Base-by-base conservation (phyloP, 306 rosid genomes). In the Cicer chorassanicum region DNA sequence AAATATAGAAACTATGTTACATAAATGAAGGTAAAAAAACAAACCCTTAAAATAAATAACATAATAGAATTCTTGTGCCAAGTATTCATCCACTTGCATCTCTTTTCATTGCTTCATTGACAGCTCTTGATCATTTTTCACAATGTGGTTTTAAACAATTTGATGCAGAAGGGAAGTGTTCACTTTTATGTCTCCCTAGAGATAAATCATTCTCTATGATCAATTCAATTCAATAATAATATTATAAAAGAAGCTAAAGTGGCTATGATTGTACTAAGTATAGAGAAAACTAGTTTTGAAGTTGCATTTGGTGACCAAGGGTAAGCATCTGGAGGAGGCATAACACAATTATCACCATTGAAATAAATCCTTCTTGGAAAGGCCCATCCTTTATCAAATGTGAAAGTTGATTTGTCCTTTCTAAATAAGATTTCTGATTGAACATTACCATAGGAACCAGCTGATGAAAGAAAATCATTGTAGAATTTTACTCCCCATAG, bases 371-470 rank as follows among this genome's bases (percentile, higher is more conserved):
- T 94, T 77, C 99, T 83, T 6, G 99, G 97, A 81, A 94, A 94
- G 56, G 97, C 99, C 97, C 99, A 94, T 57, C 99, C 99, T 73
- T 94, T 94, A 46, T 94, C 99, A 19, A 92, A 90, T 64, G 96
- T 88, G 82, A 94, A 94, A 61, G 95, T 91, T 55, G 93, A 85
- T 71, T 78, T 24, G 77, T 92, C 99, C 75, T 94, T 94, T 67
- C 87, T 83, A 60, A 94, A 88, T 55, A 94, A 93, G 73, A 94
- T 86, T 82, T 94, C 97, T 9, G 99, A 91, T 72, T 94, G 99
- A 78, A 87, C 99, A 78, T 94, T 94, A 36, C 99, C 99, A 10
- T 79, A 78, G 34, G 92, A 84, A 45, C 93, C 97, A 19, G 98
- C 98, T 78, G 90, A 68, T 42, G 78, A 57, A 73, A 94, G 97